Evolutionary conservation across 176 grass and related monocot genomes (phyloP).

Genomic region (Rhynchospora breviuscula): DNA sequence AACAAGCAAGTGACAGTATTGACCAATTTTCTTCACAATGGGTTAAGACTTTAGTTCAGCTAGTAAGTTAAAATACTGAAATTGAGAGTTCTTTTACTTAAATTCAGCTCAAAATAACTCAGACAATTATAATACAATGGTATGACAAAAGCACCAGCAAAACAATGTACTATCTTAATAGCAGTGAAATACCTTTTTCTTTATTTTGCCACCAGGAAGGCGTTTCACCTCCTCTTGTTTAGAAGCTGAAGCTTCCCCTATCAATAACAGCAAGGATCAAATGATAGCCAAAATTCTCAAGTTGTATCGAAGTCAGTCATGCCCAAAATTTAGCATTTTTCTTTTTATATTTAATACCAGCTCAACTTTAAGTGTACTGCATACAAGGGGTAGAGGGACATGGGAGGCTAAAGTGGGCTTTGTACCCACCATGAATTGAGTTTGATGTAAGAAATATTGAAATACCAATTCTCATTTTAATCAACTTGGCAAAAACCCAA

Average conservation of each 20-base stretch:
- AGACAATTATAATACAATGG: not conserved
- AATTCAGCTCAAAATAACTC: not conserved
- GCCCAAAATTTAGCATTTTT: not conserved
- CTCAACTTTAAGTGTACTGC: not conserved
- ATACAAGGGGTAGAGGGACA: no score
- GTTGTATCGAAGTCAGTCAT: not conserved
- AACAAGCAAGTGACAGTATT: not conserved
- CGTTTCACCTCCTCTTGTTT: slow-evolving; percentile 85
- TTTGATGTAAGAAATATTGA: no score
- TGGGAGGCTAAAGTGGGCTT: no score
- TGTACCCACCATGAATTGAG: no score
- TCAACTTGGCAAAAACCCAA: no score
- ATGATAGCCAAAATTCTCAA: not conserved
- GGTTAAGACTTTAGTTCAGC: not conserved
- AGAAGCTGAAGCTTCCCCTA: slow-evolving; percentile 62
- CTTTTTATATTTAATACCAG: not conserved
- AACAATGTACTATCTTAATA: not conserved
- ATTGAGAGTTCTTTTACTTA: not conserved
- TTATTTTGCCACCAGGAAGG: slow-evolving; percentile 91
- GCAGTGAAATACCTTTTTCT: slow-evolving; percentile 72
- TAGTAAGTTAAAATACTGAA: no score
- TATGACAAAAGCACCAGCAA: not conserved
- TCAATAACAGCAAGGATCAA: not conserved
- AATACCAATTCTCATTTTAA: no score
- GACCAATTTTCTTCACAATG: not conserved